Base-by-base conservation (phyloP, 1,284 basidiomycete genomes). In the Moesziomyces globuligerus region DNA sequence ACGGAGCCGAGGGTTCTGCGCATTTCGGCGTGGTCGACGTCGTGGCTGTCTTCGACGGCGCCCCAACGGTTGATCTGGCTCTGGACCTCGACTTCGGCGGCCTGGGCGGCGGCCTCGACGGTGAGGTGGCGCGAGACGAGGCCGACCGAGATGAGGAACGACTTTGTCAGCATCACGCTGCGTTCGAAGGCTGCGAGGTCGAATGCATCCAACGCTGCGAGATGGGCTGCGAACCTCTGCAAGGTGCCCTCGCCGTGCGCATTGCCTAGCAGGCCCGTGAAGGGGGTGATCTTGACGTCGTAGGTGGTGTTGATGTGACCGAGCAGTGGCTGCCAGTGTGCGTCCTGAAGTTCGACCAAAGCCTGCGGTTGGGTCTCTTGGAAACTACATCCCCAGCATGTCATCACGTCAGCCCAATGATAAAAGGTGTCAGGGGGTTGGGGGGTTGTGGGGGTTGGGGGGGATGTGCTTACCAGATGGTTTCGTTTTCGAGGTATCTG, bases 61-160 rank as follows among this genome's bases (percentile, higher is more conserved):
- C 96, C 96, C 96, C 96, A 99, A 48, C 89, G 86, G 83, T 95
- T 88, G 66, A 97, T 97, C 84, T 98, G 96, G 79, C 91, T 93
- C 59, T 90, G 87, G 0, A 98, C 94, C 83, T 99, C 96, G 8
- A 96, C 95, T 60, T 92, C 90, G 5, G 93, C 88, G 0, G 91
- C 93, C 49, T 89, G 84, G 1, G 93, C 88, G 2, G 96, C 95
- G 79, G 93, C 86, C 72, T 98, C 91, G 0, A 90, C 91, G 3
- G 87, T 45, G 10, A 75, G 40, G 51, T 86, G 87, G 32, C 89
- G 89, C 75, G 88, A 88, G 24, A 95, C 87, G 15, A 99, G 86
- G 2, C 91, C 94, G 20, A 98, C 84, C 0, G 88, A 91, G 66
- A 97, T 91, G 45, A 98, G 85, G 83, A 97, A 92, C 1, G 92